Base-by-base conservation (phyloP, 306 rosid species). In the barrel medic (Medicago truncatula) region DNA sequence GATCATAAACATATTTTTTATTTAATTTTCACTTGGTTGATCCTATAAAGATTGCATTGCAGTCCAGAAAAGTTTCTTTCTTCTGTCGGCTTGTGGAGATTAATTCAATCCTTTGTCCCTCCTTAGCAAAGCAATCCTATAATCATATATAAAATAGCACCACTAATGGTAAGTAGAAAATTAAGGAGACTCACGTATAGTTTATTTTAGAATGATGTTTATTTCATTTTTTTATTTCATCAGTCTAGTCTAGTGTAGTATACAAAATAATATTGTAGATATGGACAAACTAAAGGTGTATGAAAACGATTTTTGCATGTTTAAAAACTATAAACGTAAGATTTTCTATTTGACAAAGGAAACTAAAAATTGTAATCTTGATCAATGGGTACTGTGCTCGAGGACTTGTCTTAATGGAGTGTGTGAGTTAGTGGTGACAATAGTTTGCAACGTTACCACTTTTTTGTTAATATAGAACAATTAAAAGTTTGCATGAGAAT, bases 11-110 rank as follows among this genome's bases (percentile, higher is more conserved):
- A 46, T 41, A 16, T 66, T 36, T 16, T 68, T 59, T 17, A 52
- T 67, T 64, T 5, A 58, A 54, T 58, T 82, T 75, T 82, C 14
- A 66, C 74, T 71, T 82, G 82, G 18, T 71, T 59, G 85, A 77
- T 82, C 85, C 85, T 72, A 77, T 77, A 18, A 77, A 82, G 85
- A 82, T 82, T 82, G n/a, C n/a, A n/a, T 3, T 77, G n/a, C n/a
- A 72, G 67, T 72, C 76, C 77, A 82, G 2, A 77, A 82, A 77
- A 77, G 78, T 9, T 21, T 23, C 72, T 73, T 73, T 73, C 17
- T 71, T 6, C 1, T 82, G 82, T 77, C 72, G 79, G 76, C 63
- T 77, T 71, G 47, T 52, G 75, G 75, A 80, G 79, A 54, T 77
- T 72, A 61, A 73, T 82, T 73, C 76, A 67, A 9, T 73, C 71